phyloP scores from a whole-genome alignment of 1,284 basidiomycete species.

The Rhodotorula sp. region DNA sequence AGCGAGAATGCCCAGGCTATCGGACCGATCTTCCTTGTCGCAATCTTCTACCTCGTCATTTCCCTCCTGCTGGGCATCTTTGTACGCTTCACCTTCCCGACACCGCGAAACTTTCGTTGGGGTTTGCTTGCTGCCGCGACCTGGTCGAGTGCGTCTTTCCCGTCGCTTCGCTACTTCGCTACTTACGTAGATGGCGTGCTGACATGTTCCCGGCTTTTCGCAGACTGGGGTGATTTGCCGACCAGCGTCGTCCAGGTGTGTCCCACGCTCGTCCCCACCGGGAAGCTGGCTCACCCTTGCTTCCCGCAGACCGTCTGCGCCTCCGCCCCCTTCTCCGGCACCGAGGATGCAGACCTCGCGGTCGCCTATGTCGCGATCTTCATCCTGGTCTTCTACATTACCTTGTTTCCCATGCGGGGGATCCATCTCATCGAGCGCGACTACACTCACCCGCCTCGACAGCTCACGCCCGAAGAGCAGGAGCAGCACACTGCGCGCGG shows the following conservation, averaged over 20 bases:
- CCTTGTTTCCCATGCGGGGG: slow-evolving; percentile 23
- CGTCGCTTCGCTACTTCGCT: not conserved
- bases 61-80: slow-evolving; percentile 59
- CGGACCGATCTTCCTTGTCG: slow-evolving; percentile 34
- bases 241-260: slow-evolving; percentile 25
- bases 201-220: not conserved
- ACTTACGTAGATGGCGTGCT: no score
- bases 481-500: not conserved
- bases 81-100: slow-evolving; percentile 60
- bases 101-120: slow-evolving; percentile 71
- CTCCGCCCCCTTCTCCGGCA: slow-evolving; percentile 22
- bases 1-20: slow-evolving; percentile 59
- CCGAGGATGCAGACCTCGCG: slow-evolving; percentile 47
- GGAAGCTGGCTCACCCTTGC: slow-evolving; percentile 49
- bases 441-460: slow-evolving; percentile 22
- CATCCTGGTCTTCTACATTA: slow-evolving; percentile 51
- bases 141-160: slow-evolving; percentile 56
- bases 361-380: slow-evolving; percentile 58
- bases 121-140: slow-evolving; percentile 67
- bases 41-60: slow-evolving; percentile 48
- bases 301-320: slow-evolving; percentile 29
- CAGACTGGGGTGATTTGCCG: slow-evolving; percentile 50
- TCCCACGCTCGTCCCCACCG: not conserved
- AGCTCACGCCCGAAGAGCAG: not conserved
- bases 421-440: slow-evolving; percentile 22